Evolutionary conservation across 352 stramenopile genomes (phyloP).

Genomic region (Phytophthora syringae): DNA sequence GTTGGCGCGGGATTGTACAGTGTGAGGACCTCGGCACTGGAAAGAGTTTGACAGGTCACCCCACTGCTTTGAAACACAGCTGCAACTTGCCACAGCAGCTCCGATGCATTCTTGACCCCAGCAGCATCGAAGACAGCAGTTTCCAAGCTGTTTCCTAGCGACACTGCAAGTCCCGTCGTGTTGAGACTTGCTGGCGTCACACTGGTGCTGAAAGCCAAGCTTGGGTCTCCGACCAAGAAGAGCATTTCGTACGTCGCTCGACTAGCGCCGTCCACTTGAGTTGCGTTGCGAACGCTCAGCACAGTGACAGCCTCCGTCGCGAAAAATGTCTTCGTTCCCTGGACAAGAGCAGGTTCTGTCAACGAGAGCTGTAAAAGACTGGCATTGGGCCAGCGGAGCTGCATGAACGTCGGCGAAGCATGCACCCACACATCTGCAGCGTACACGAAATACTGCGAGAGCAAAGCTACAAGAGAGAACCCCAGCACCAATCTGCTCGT

Average conservation of each 20-base stretch:
- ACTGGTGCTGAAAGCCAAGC: slow-evolving; percentile 24
- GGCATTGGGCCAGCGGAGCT: slow-evolving; percentile 38
- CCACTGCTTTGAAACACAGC: slow-evolving; percentile 18
- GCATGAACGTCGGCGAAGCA: slow-evolving; percentile 23
- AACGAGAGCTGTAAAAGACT: slow-evolving; percentile 39
- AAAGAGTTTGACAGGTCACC: slow-evolving; percentile 24
- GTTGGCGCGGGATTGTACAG: slow-evolving; percentile 32
- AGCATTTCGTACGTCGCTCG: slow-evolving; percentile 37
- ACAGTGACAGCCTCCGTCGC: slow-evolving; percentile 27
- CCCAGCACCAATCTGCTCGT: slow-evolving; percentile 1
- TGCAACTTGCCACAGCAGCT: slow-evolving; percentile 26
- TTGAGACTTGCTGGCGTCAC: slow-evolving; percentile 4
- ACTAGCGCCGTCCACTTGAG: slow-evolving; percentile 18
- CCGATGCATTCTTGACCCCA: slow-evolving; percentile 14
- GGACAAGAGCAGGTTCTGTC: slow-evolving; percentile 30
- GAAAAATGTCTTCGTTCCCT: slow-evolving; percentile 35
- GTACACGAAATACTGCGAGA: slow-evolving; percentile 1
- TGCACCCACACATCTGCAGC: slow-evolving; percentile 18
- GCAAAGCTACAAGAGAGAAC: slow-evolving; percentile 17
- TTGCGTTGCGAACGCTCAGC: slow-evolving; percentile 34
- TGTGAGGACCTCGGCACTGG: slow-evolving; percentile 21
- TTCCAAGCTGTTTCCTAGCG: slow-evolving; percentile 13
- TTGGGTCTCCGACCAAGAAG: slow-evolving; percentile 33
- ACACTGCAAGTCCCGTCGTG: slow-evolving; percentile 18
- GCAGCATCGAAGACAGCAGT: slow-evolving; percentile 6